Evolutionary conservation across 192 early-diverging fungal species (phyloP), one percentile per base, ranked within the genome.

Genomic region (Podila clonocystis): DNA sequence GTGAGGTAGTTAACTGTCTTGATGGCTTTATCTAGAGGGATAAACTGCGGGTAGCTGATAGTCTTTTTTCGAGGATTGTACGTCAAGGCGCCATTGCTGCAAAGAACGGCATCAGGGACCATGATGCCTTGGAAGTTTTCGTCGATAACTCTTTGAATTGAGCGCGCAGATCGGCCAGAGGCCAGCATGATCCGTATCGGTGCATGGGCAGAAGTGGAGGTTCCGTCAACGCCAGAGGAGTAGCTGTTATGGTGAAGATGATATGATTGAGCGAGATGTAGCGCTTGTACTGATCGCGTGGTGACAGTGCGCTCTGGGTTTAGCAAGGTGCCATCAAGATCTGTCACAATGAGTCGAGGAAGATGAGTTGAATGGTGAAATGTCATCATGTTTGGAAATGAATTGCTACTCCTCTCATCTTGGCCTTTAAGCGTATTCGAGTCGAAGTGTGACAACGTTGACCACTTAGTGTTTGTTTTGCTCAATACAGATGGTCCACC

Each of bases 281-380:
- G 70, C 0, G 83, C 68, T 9, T 71, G 50, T 20, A 73, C 69
- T 12, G 83, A 74, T 4, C 74, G 83, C 0, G 17, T 58, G 5
- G 83, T 68, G 61, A 86, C 78, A 11, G 58, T 62, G 64, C 78
- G 78, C 19, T 86, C 70, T 12, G 62, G 74, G 20, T 29, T 70
- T 28, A 86, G 72, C 11, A 86, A 69, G 2, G 85, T 86, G 9
- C 85, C 85, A 49, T 86, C 83, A 2, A 87, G 58, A 62, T 83
- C 85, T 57, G 63, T 69, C 17, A 80, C 77, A 13, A 80, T 15
- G 4, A 80, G 48, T 0, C 62, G 38, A 26, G 77, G 77, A 4
- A 80, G 71, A 0, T 9, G 31, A 11, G 70, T 62, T 0, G 77
- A 73, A 4, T 68, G 31, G 38, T 80, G 77, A 26, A 80, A 73